phyloP scores from a whole-genome alignment of 2,329 filamentous ascomycete species.

The Mariannaea elegans region DNA sequence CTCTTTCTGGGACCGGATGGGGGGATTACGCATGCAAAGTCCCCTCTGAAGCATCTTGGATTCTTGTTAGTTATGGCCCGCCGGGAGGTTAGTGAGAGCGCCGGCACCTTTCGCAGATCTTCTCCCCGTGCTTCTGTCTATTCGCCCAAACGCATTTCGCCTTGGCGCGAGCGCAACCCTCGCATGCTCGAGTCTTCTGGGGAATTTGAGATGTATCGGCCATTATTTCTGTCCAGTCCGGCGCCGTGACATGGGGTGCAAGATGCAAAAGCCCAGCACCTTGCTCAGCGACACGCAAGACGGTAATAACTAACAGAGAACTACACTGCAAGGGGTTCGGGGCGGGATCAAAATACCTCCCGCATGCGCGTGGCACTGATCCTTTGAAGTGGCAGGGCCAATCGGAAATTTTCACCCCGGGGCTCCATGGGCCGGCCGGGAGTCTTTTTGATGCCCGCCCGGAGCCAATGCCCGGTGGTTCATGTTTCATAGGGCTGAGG shows the following conservation, averaged over 20 bases:
- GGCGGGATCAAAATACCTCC: not conserved
- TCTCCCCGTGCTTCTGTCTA: not conserved
- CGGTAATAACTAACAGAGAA: too few relatives aligned
- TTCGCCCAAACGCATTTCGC: not conserved
- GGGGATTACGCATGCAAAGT: not conserved
- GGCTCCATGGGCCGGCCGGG: not conserved
- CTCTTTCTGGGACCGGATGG: not conserved
- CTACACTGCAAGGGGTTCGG: not conserved
- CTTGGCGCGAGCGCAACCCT: not conserved
- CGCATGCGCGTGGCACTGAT: not conserved
- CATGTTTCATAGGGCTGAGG: not conserved
- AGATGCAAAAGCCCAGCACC: too few relatives aligned
- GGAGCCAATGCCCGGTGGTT: not conserved
- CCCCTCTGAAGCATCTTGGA: not conserved
- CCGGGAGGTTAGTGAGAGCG: not conserved
- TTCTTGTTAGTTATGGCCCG: not conserved
- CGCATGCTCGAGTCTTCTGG: not conserved
- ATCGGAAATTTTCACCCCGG: not conserved
- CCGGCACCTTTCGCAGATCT: not conserved
- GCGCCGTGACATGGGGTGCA: not conserved
- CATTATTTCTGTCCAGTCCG: not conserved
- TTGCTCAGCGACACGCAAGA: too few relatives aligned
- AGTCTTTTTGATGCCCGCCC: not conserved
- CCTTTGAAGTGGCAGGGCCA: not conserved
- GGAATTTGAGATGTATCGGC: not conserved